These are phyloP conservation scores for Saccharomycopsis amapae DNA, from an alignment of 805 yeast species.

Conservation along the genomic window DNA sequence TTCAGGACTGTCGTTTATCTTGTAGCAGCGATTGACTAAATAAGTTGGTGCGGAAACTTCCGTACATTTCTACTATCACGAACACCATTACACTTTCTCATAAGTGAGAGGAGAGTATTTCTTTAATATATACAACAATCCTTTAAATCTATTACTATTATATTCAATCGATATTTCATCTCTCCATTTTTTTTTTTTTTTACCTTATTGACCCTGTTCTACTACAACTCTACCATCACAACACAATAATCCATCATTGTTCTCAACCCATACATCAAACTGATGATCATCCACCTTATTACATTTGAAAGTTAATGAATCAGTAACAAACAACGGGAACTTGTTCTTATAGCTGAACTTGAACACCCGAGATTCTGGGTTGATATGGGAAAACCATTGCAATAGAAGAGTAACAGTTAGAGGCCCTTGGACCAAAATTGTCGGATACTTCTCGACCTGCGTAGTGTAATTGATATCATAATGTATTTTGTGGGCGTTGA, in stretches of 20 bases:
- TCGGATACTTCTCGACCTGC: slow-evolving; percentile 50
- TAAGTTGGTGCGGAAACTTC: no score
- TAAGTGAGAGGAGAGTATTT: no score
- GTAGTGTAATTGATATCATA: slow-evolving; percentile 51
- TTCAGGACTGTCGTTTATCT: no score
- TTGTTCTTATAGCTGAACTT: slow-evolving; percentile 43
- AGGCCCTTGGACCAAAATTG: slow-evolving; percentile 75
- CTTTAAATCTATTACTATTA: no score
- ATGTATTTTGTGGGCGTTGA: slow-evolving; percentile 82
- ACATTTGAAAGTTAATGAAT: slow-evolving; percentile 25
- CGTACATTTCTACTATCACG: no score
- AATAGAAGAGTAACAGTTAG: slow-evolving; percentile 55
- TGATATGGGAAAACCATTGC: slow-evolving; percentile 37
- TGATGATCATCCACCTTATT: slow-evolving; percentile 6
- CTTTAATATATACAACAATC: no score
- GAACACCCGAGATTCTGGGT: slow-evolving; percentile 18
- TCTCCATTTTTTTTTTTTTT: no score
- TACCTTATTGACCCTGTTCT: not conserved
- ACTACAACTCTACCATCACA: slow-evolving; percentile 33
- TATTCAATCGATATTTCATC: not conserved
- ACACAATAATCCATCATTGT: slow-evolving; percentile 20
- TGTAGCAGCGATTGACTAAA: no score
- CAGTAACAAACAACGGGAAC: slow-evolving; percentile 42
- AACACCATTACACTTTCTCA: no score
- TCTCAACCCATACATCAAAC: slow-evolving; percentile 28